Evolutionary conservation across 2,329 filamentous ascomycete genomes (phyloP), one percentile per base, ranked within the genome.

Genomic region (Coniochaeta ligniaria): DNA sequence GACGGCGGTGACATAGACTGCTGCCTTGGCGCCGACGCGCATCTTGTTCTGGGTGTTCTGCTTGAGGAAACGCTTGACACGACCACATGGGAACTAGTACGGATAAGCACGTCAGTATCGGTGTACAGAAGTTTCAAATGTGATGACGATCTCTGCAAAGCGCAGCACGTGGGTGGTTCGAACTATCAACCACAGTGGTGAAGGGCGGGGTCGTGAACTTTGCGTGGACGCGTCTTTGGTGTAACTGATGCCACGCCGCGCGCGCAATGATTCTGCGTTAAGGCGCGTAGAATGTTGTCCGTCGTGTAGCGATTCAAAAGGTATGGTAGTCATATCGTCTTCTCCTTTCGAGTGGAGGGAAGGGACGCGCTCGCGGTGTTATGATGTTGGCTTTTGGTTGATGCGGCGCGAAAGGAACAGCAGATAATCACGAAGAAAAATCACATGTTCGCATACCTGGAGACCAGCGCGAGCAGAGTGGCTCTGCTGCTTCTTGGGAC

Each of bases 21-120:
- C 93, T 66, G 95, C 95, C 83, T 98, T 98, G 73, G 94, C 95
- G 71, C 95, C 95, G 68, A 99, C 96, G 78, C 95, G 94, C 91
- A 97, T 98, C 84, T 98, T 98, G 81, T 97, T 96, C 76, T 98
- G 95, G 57, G 95, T 98, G 81, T 97, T 97, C 78, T 92, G 92
- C 86, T 98, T 97, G 75, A 99, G 84, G 82, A 98, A 98, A 81
- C 95, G 93, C 90, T 99, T 99, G 79, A 99, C 95, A 89, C 95
- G 95, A 80, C 95, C 95, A 76, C 95, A 99, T 64, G 95, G 95
- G 77, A 99, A 99, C 95, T 99, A 74, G 62, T 66, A 62, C 60
- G 17, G 36, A 61, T 20, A 38, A 35, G 16, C 26, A 43, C 8
- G 35, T 57, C 26, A 57, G 54, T 36, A 57, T 22, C 4, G 9